Conservation (phyloP, 1,284 basidiomycete genomes). For the Ceraceosorus bombacis region DNA sequence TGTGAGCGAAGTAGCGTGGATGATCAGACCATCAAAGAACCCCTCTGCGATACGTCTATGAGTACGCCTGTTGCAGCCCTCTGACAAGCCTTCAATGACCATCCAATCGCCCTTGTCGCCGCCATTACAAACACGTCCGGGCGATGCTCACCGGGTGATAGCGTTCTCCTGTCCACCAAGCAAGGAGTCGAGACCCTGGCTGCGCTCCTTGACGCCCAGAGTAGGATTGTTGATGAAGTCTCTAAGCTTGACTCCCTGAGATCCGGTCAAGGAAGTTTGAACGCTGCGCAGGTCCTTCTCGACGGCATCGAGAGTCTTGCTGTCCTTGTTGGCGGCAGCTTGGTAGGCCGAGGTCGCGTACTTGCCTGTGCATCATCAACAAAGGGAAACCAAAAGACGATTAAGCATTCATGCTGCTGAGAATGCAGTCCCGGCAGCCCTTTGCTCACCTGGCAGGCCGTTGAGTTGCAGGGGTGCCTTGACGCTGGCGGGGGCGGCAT, state of each 20-base stretch:
- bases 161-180: constrained; percentile 50
- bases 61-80: no score
- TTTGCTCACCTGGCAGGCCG: constrained; percentile 36
- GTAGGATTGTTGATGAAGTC: constrained; percentile 80
- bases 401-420: background rate
- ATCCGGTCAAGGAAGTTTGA: constrained; percentile 35
- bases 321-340: constrained; percentile 72
- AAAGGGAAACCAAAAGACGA: background rate
- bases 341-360: constrained; percentile 91
- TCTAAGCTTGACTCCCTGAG: constrained; percentile 56
- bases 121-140: no score
- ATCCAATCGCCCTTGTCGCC: no score
- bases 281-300: constrained; percentile 61
- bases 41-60: no score
- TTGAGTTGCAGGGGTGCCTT: constrained; percentile 39
- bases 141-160: constrained; percentile 40
- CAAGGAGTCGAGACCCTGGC: constrained; percentile 62
- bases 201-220: constrained; percentile 69
- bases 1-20: constrained; percentile 5
- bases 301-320: constrained; percentile 46
- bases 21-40: no score
- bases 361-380: constrained; percentile 60
- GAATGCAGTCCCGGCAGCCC: background rate
- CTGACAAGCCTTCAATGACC: no score
- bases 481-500: constrained; percentile 36